Evolutionary conservation across 306 rosid species (phyloP).

Genomic region (Castanea mollissima): DNA sequence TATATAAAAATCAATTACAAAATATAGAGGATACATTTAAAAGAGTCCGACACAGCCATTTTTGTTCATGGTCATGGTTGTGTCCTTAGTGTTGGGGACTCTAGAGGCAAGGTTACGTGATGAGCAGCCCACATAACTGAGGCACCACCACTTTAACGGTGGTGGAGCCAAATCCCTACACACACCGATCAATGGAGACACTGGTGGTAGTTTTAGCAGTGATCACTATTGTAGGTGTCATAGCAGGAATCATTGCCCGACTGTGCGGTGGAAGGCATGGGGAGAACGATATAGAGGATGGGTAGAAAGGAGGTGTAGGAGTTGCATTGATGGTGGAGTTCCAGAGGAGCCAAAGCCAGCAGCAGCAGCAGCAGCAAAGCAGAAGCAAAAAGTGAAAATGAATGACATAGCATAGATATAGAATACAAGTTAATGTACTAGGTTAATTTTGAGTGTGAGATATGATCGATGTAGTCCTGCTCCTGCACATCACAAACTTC

Average conservation of each 20-base stretch:
- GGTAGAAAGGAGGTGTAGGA: conserved; percentile 74
- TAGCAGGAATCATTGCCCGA: conserved; percentile 74
- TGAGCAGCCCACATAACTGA: conserved; percentile 42
- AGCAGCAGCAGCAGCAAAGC: conserved; percentile 23
- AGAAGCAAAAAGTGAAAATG: conserved; percentile 42
- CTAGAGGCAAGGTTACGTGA: conserved; percentile 34
- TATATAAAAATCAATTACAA: too few relatives aligned
- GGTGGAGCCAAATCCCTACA: conserved; percentile 37
- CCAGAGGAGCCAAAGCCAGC: conserved; percentile 49
- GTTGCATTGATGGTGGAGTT: conserved; percentile 75
- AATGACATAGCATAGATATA: background rate
- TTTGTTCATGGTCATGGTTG: conserved; percentile 6
- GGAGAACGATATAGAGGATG: conserved; percentile 84
- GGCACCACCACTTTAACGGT: conserved; percentile 28
- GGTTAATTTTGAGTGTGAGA: background rate
- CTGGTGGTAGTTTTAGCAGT: conserved; percentile 75
- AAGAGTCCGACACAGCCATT: conserved; percentile 6
- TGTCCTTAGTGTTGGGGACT: conserved; percentile 6
- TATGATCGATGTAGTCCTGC: conserved; percentile 3
- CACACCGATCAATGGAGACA: conserved; percentile 67
- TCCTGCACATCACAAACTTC: conserved; percentile 19
- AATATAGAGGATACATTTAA: background rate
- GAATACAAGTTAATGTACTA: background rate
- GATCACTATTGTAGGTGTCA: conserved; percentile 62
- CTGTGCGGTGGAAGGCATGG: conserved; percentile 87